Conservation (phyloP, 1,284 basidiomycete species). For the Marasmius tenuissimus region DNA sequence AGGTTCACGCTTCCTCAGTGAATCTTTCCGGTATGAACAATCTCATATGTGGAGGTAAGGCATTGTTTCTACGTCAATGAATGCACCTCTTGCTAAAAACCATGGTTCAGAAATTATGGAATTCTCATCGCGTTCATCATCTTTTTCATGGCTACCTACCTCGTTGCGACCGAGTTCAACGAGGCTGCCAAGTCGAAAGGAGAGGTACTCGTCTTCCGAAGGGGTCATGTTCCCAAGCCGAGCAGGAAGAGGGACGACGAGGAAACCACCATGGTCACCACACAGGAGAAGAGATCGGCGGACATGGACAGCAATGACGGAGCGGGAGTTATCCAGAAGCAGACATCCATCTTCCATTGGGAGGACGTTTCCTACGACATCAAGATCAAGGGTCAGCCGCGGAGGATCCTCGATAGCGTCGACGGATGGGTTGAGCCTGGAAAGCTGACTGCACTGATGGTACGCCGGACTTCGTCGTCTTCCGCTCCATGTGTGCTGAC, state of each 20-base stretch:
- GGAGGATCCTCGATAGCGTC: slow-evolving; percentile 57
- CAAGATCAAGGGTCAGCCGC: slow-evolving; percentile 37
- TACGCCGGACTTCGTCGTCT: not conserved
- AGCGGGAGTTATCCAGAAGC: slow-evolving; percentile 7
- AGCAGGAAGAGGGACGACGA: slow-evolving; percentile 16
- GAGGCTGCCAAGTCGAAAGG: slow-evolving; percentile 37
- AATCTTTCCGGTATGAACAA: slow-evolving; percentile 39
- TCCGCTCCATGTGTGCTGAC: not conserved
- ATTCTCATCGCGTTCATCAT: slow-evolving; percentile 37
- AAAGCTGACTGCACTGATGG: slow-evolving; percentile 52
- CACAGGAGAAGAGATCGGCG: slow-evolving; percentile 1
- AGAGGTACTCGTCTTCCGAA: slow-evolving; percentile 46
- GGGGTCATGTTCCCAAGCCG: slow-evolving; percentile 25
- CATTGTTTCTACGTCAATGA: slow-evolving; percentile 34
- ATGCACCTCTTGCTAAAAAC: not conserved
- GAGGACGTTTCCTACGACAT: slow-evolving; percentile 49
- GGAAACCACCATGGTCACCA: slow-evolving; percentile 14
- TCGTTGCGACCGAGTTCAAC: slow-evolving; percentile 43
- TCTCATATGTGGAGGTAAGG: slow-evolving; percentile 37
- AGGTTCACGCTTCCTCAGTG: slow-evolving; percentile 37
- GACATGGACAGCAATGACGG: slow-evolving; percentile 27
- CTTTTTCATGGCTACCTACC: slow-evolving; percentile 31
- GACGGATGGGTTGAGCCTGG: slow-evolving; percentile 68
- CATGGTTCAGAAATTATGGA: slow-evolving; percentile 32
- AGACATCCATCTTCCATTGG: slow-evolving; percentile 27